A percentile compares a stretch with the other conserved stretches of the same genome.
Conservation (phyloP, 1,284 basidiomycete genomes). For the Malassezia sp. region DNA sequence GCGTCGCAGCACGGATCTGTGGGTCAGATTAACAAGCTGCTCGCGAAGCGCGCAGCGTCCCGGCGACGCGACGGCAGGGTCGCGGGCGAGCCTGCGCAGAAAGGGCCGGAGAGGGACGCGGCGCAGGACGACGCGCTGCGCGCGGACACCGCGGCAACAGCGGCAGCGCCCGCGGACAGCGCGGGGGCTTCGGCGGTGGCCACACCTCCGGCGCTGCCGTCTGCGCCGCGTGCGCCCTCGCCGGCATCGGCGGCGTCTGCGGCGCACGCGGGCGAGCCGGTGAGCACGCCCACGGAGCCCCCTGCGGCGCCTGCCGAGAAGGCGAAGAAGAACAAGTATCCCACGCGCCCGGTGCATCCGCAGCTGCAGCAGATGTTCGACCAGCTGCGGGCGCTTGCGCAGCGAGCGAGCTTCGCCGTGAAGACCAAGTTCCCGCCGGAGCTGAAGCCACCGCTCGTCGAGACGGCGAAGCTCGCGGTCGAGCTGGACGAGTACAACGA, state of each 20-base stretch:
- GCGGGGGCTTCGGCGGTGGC: neutral
- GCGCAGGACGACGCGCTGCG: neutral
- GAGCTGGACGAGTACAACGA: slow-evolving; percentile 76
- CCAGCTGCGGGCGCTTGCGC: slow-evolving; percentile 56
- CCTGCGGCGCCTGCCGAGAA: slow-evolving; percentile 19
- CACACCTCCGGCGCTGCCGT: neutral
- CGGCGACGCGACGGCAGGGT: neutral
- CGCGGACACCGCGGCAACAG: neutral
- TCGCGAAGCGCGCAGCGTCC: slow-evolving; percentile 26
- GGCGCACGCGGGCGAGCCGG: neutral
- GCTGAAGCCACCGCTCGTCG: slow-evolving; percentile 62
- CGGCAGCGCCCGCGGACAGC: neutral
- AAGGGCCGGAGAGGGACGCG: neutral
- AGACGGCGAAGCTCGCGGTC: slow-evolving; percentile 67
- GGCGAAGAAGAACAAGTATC: slow-evolving; percentile 43
- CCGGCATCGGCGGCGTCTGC: neutral
- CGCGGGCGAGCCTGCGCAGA: neutral
- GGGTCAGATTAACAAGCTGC: slow-evolving; percentile 29
- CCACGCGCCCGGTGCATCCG: slow-evolving; percentile 52
- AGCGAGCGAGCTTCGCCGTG: slow-evolving; percentile 34
- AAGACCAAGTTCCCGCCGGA: slow-evolving; percentile 78
- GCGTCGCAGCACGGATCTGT: too few relatives aligned
- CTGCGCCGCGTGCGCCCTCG: neutral
- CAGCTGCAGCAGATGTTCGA: slow-evolving; percentile 58
- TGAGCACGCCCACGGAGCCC: neutral